Conservation (phyloP, 768 basidiomycete genomes). For the Cystofilobasidium capitatum region DNA sequence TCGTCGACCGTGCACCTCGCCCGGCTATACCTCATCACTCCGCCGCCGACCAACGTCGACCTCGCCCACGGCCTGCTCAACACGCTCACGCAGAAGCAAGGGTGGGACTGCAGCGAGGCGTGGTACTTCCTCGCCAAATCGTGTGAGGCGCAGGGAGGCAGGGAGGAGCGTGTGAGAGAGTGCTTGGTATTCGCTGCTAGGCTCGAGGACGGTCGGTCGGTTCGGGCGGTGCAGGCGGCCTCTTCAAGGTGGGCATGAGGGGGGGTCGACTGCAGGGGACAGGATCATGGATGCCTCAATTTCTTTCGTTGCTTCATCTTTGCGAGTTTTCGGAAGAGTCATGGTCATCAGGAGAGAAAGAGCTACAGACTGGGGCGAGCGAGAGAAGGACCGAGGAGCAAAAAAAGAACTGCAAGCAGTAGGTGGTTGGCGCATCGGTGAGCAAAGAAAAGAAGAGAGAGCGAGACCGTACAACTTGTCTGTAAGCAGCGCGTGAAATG, state of each 20-base stretch:
- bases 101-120: conserved; percentile 87
- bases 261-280: background rate
- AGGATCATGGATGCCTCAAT: too few relatives aligned
- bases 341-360: background rate
- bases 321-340: background rate
- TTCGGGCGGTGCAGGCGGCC: conserved; percentile 35
- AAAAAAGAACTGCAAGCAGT: background rate
- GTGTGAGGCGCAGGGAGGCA: conserved; percentile 62
- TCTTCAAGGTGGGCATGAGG: conserved; percentile 34
- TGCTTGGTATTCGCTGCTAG: conserved; percentile 59
- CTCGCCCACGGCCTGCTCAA: conserved; percentile 72
- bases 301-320: too few relatives aligned
- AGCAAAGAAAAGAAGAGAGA: background rate
- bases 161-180: conserved; percentile 57
- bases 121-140: conserved; percentile 87
- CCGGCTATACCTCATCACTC: conserved; percentile 54
- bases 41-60: conserved; percentile 46
- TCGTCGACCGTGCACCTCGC: conserved; percentile 69
- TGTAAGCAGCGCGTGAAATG: background rate
- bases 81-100: conserved; percentile 55
- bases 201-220: conserved; percentile 40
- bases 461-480: background rate
- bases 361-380: background rate
- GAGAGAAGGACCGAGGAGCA: too few relatives aligned
- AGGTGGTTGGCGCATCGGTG: background rate